These are phyloP conservation scores for Neoascochyta sp. DNA, from an alignment of 2,329 filamentous ascomycete genomes.

Conservation along the genomic window DNA sequence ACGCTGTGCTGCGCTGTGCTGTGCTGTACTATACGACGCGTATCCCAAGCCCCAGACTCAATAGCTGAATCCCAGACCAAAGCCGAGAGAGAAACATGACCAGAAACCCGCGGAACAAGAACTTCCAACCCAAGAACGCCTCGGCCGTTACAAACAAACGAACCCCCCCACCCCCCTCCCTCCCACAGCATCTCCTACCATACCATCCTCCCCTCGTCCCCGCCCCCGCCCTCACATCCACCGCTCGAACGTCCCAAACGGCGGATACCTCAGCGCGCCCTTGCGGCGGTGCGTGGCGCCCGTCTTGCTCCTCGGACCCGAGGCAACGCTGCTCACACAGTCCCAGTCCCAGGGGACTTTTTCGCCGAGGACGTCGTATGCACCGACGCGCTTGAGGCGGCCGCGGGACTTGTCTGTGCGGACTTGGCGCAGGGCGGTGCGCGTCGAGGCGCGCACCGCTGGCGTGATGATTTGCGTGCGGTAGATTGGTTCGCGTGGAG, in stretches of 20 bases:
- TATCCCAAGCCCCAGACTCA: too few relatives aligned
- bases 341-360: conserved; percentile 36
- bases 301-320: conserved; percentile 4
- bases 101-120: too few relatives aligned
- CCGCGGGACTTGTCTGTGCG: conserved; percentile 12
- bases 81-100: too few relatives aligned
- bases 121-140: too few relatives aligned
- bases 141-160: too few relatives aligned
- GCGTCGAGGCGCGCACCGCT: conserved; percentile 23
- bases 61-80: too few relatives aligned
- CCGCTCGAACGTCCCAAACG: conserved; percentile 23
- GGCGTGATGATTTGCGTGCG: conserved; percentile 30
- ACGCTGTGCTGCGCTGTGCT: too few relatives aligned
- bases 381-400: conserved; percentile 25
- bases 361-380: conserved; percentile 28
- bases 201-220: neutral
- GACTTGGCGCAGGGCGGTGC: conserved; percentile 19
- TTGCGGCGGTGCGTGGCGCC: too few relatives aligned
- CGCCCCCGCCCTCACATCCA: conserved; percentile 16
- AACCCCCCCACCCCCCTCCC: too few relatives aligned
- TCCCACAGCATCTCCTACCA: too few relatives aligned
- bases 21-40: too few relatives aligned
- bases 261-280: conserved; percentile 23
- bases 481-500: conserved; percentile 23
- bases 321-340: conserved; percentile 30